phyloP scores from a whole-genome alignment of 495 filamentous ascomycete genomes.

The Annulohypoxylon stygium region DNA sequence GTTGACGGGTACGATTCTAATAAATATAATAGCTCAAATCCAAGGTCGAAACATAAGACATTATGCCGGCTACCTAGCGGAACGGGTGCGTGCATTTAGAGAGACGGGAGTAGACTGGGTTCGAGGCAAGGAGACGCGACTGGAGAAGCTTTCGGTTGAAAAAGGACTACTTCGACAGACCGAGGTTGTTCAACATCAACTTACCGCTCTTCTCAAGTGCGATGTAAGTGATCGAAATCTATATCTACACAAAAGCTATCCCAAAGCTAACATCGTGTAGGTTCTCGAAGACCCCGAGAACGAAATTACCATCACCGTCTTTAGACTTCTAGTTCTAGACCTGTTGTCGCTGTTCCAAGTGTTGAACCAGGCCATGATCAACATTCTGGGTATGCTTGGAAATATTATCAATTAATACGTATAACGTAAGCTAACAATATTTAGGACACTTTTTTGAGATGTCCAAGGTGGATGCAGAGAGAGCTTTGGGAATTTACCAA shows the following conservation, averaged over 20 bases:
- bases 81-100: constrained; percentile 83
- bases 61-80: constrained; percentile 88
- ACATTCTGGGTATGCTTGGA: constrained; percentile 81
- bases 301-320: constrained; percentile 97
- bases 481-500: constrained; percentile 93
- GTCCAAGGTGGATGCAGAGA: constrained; percentile 92
- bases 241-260: background rate
- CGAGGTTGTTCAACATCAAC: constrained; percentile 89
- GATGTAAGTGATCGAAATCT: constrained; percentile 71
- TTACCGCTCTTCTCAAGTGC: constrained; percentile 86
- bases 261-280: constrained; percentile 58
- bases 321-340: constrained; percentile 90
- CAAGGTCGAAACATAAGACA: constrained; percentile 95
- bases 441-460: constrained; percentile 98
- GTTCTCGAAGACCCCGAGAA: constrained; percentile 94
- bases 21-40: constrained; percentile 75
- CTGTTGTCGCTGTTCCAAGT: constrained; percentile 92
- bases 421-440: constrained; percentile 29
- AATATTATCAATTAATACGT: background rate
- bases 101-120: constrained; percentile 93
- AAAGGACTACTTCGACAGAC: constrained; percentile 95
- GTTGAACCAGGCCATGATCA: constrained; percentile 98
- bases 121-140: constrained; percentile 79
- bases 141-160: constrained; percentile 89
- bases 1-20: constrained; percentile 49